Conservation (phyloP, 1,139 yeast species). For the Candida mesenterica region DNA sequence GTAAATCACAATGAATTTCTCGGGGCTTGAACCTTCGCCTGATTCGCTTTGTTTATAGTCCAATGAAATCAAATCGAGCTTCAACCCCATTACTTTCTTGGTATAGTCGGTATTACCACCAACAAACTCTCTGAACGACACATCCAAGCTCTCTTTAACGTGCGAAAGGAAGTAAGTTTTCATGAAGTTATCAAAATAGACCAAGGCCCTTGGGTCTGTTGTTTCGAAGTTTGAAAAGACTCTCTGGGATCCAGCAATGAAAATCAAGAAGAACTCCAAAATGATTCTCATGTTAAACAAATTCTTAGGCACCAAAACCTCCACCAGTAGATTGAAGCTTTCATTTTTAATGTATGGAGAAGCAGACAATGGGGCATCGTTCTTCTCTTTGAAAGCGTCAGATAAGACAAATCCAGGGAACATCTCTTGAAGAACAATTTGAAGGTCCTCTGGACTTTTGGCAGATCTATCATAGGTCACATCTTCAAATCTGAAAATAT, state of each 20-base stretch:
- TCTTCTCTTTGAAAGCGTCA: constrained; percentile 17
- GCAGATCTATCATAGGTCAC: constrained; percentile 36
- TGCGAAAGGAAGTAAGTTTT: constrained; percentile 60
- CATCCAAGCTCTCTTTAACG: constrained; percentile 54
- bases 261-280: constrained; percentile 57
- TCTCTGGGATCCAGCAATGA: constrained; percentile 33
- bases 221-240: constrained; percentile 1
- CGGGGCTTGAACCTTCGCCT: neutral
- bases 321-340: constrained; percentile 52
- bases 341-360: constrained; percentile 63
- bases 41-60: constrained; percentile 9
- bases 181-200: constrained; percentile 67
- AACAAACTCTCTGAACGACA: constrained; percentile 29
- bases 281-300: constrained; percentile 82
- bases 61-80: constrained; percentile 21
- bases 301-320: constrained; percentile 68
- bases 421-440: constrained; percentile 50
- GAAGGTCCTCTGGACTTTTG: constrained; percentile 43
- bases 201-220: constrained; percentile 21
- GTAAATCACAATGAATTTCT: constrained; percentile 24
- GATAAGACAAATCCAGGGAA: constrained; percentile 60
- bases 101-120: constrained; percentile 18
- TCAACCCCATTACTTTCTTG: constrained; percentile 17
- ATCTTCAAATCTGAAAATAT: constrained; percentile 50
- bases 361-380: constrained; percentile 13